These are phyloP conservation scores for Ilyonectria destructans DNA, from an alignment of 2,329 filamentous ascomycete species.

Conservation along the genomic window DNA sequence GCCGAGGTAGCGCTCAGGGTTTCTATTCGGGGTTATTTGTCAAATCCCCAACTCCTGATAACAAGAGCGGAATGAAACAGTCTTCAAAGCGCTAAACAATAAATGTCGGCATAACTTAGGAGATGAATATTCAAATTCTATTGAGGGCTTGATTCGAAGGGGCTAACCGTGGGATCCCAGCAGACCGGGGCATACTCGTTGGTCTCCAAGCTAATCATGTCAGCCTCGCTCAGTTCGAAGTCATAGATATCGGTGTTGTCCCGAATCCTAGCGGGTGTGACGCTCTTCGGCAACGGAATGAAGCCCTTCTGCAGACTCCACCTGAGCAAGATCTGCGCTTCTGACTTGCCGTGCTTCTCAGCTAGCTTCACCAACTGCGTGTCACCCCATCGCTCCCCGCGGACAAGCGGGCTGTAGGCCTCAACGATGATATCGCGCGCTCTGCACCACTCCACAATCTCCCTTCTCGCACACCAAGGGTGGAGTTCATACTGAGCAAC, in stretches of 20 bases:
- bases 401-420: constrained; percentile 56
- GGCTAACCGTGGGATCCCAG: not conserved
- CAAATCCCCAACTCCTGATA: too few relatives aligned
- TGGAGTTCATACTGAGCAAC: constrained; percentile 71
- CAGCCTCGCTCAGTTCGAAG: constrained; percentile 70
- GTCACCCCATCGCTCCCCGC: constrained; percentile 62
- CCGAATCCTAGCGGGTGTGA: constrained; percentile 71
- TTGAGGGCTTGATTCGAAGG: not conserved
- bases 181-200: not conserved
- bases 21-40: too few relatives aligned
- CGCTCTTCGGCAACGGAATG: constrained; percentile 78
- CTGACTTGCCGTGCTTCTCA: constrained; percentile 71
- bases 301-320: constrained; percentile 80
- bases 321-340: constrained; percentile 77
- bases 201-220: constrained; percentile 62
- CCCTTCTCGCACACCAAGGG: constrained; percentile 73
- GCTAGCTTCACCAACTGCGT: constrained; percentile 70
- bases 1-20: too few relatives aligned
- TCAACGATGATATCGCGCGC: constrained; percentile 77
- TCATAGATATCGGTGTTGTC: constrained; percentile 74
- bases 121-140: not conserved
- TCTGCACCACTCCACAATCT: constrained; percentile 72
- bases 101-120: not conserved
- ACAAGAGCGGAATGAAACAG: too few relatives aligned
- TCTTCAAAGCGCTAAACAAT: too few relatives aligned